Conservation (phyloP, 768 basidiomycete genomes). For the Leccinum imitatum region DNA sequence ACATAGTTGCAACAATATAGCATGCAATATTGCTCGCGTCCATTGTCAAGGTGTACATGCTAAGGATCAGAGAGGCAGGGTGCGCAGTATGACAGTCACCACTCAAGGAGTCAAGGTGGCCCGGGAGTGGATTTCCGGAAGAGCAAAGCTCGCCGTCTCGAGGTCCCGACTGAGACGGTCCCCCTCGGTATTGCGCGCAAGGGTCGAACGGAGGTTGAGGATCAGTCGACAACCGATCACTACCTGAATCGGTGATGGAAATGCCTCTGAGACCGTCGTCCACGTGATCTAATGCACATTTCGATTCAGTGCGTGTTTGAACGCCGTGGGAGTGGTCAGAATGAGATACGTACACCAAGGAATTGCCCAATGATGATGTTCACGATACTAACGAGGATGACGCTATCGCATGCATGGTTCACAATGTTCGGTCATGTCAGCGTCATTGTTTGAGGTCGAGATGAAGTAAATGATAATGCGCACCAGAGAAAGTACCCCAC, state of each 20-base stretch:
- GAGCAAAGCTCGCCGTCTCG: background rate
- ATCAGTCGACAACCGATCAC: background rate
- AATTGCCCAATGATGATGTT: background rate
- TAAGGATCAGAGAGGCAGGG: too few relatives aligned
- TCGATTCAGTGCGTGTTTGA: background rate
- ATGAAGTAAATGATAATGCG: background rate
- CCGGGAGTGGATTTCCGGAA: background rate
- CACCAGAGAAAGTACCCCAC: slow-evolving; percentile 3
- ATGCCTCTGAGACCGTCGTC: slow-evolving; percentile 6
- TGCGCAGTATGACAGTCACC: too few relatives aligned
- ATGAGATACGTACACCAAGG: slow-evolving; percentile 6
- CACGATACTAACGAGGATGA: background rate
- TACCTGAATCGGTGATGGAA: background rate
- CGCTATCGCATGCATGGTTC: background rate
- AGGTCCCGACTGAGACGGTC: background rate
- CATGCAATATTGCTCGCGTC: too few relatives aligned
- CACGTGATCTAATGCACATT: background rate
- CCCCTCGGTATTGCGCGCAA: background rate
- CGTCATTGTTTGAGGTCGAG: background rate
- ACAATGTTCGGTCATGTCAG: background rate
- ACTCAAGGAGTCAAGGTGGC: too few relatives aligned
- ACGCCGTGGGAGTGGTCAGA: background rate
- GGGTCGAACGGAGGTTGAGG: background rate
- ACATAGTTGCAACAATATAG: too few relatives aligned
- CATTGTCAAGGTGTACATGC: too few relatives aligned